Evolutionary conservation across 169 alveolate species (phyloP).

Genomic region (Perkinsus marinus): DNA sequence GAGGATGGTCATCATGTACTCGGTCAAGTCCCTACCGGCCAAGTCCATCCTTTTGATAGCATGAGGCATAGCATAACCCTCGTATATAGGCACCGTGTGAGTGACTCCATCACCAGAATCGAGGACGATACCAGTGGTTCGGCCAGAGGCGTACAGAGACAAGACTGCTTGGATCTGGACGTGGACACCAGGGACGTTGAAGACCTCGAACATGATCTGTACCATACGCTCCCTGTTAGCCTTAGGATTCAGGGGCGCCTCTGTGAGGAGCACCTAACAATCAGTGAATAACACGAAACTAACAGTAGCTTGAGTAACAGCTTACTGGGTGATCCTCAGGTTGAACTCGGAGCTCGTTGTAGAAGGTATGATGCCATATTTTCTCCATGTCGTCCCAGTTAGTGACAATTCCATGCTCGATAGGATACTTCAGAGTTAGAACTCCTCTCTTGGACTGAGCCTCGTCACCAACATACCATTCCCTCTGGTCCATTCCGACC

Average conservation of each 20-base stretch:
- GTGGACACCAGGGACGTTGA: slow-evolving; percentile 93
- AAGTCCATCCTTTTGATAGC: slow-evolving; percentile 88
- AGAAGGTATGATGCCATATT: slow-evolving; percentile 97
- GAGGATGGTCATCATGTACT: slow-evolving; percentile 82
- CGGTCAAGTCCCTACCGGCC: slow-evolving; percentile 96
- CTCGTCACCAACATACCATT: slow-evolving; percentile 92
- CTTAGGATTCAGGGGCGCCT: slow-evolving; percentile 97
- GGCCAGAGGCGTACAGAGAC: slow-evolving; percentile 95
- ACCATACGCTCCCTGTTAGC: slow-evolving; percentile 95
- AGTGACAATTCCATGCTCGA: slow-evolving; percentile 95
- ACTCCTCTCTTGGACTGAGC: slow-evolving; percentile 97
- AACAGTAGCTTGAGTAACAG: not conserved
- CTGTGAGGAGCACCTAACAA: slow-evolving; percentile 78
- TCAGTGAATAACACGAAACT: slow-evolving; percentile 5
- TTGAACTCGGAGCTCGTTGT: slow-evolving; percentile 90
- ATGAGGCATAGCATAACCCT: slow-evolving; percentile 95
- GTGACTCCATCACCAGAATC: slow-evolving; percentile 99
- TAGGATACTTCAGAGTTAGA: slow-evolving; percentile 88
- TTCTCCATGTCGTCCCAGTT: slow-evolving; percentile 98
- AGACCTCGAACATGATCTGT: slow-evolving; percentile 93
- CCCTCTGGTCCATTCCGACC: slow-evolving; percentile 94
- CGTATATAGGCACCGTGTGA: slow-evolving; percentile 97
- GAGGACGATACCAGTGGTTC: slow-evolving; percentile 96
- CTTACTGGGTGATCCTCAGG: slow-evolving; percentile 88
- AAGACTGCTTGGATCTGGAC: slow-evolving; percentile 94